Base-by-base conservation (phyloP, 73 alveolate genomes). In the Paramecium octaurelia region DNA sequence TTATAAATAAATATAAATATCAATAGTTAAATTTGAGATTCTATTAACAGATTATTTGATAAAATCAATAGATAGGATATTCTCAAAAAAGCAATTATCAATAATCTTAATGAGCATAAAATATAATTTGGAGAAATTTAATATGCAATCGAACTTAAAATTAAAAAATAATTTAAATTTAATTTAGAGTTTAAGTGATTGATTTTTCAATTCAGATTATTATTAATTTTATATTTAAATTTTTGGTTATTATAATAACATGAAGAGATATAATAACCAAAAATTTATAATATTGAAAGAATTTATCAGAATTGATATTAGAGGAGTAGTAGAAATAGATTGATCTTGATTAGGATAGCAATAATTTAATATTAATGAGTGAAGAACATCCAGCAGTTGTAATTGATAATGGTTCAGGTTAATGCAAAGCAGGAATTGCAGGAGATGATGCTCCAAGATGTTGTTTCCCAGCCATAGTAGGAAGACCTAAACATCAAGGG, bases 361-460 rank as follows among this genome's bases (percentile, higher is more conserved):
- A n/a, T 54, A 54, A 54, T 54, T 16, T n/a, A 54, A 18, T 54
- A 54, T n/a, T 1, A 54, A 54, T 54, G 69, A 54, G 35, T 54
- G 69, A 54, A 54, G 69, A 54, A 54, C 69, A 54, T 54, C 88
- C 94, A 59, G 94, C 94, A 70, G 88, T 89, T 34, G 94, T 89
- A 35, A 89, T 89, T 14, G 94, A 89, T 42, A 89, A 89, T 58
- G 94, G 94, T 42, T 95, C 98, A 38, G 99, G 99, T 38, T 89
- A 90, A 93, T 94, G 98, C 95, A 98, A 98, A 96, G 99, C 99
- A 31, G 99, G 99, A 50, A 96, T 97, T 58, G 97, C 99, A 21
- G 99, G 99, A 27, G 99, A 98, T 87, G 99, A 98, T 69, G 98
- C 98, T 27, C 99, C 99, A 23, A 96, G 99, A 70, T 94, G 97